Evolutionary conservation across 2,329 filamentous ascomycete species (phyloP), one percentile per base, ranked within the genome.

Genomic region (Aspergillus sp.): DNA sequence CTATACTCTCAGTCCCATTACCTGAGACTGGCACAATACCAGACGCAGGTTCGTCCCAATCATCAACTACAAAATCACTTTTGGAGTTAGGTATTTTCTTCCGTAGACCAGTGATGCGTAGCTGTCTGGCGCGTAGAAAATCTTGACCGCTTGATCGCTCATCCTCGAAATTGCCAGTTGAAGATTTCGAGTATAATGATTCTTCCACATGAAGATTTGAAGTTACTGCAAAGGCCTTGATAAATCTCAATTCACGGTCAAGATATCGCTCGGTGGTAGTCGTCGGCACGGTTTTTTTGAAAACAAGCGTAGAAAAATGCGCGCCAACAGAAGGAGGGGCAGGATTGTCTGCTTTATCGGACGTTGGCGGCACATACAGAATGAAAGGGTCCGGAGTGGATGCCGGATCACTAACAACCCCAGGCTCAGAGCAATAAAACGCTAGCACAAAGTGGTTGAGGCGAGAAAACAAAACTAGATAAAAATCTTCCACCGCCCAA

Each of bases 401-500:
- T 19, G 62, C 37, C 27, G 62, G 58, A 37, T 67, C 62, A 8
- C 61, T 63, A 9, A 63, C 43, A 37, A 62, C 64, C 17, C 70
- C 63, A 12, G 52, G 55, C 43, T 63, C 58, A 6, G 70, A 66
- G 66, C 70, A 68, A 39, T 70, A 67, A 59, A 77, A 73, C 41
- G 57, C 60, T 49, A 73, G 62, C 23, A 69, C 68, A 19, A 78
- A 58, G 37, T 60, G 56, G 52, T 70, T 76, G 11, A 74, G 66
- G 33, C 66, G 68, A n/a, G 77, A 79, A 62, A 72, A 78, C 11
- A 80, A 47, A 37, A 77, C 60, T 15, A 79, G 57, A 50, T 73
- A 72, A 19, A 74, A 64, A 47, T 72, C 75, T 78, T 24, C 15
- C 33, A 11, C 55, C 14, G 64, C 31, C 5, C 14, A 19, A 19